phyloP scores from a whole-genome alignment of 768 basidiomycete species.

The Lentinula aciculospora region DNA sequence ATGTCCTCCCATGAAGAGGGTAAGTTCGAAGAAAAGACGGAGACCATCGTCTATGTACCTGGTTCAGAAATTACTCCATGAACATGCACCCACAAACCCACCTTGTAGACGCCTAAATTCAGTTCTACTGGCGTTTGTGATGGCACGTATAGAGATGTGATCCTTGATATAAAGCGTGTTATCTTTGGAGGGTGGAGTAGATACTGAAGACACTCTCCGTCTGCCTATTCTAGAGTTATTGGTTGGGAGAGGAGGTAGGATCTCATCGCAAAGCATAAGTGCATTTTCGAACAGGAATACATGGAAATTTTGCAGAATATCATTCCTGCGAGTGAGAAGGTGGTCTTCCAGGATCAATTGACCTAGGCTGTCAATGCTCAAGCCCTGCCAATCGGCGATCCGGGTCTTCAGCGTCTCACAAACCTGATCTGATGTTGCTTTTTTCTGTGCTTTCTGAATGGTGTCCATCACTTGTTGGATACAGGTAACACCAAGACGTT shows the following conservation, averaged over 20 bases:
- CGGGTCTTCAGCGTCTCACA: background rate
- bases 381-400: background rate
- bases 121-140: background rate
- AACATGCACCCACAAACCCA: background rate
- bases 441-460: background rate
- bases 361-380: background rate
- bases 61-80: background rate
- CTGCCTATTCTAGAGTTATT: background rate
- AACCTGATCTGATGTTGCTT: background rate
- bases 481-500: background rate
- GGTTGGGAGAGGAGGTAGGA: background rate
- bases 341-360: background rate
- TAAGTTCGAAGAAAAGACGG: background rate
- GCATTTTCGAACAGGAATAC: constrained; percentile 4
- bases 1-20: background rate
- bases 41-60: background rate
- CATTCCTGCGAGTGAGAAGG: background rate
- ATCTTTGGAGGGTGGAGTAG: background rate
- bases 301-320: background rate
- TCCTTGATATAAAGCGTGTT: constrained; percentile 1
- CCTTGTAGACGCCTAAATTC: background rate
- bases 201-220: background rate
- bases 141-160: background rate
- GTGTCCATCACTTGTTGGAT: background rate
- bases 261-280: constrained; percentile 4